These are phyloP conservation scores for Magnusiomyces paraingens DNA, from an alignment of 1,139 yeast species.

Conservation along the genomic window DNA sequence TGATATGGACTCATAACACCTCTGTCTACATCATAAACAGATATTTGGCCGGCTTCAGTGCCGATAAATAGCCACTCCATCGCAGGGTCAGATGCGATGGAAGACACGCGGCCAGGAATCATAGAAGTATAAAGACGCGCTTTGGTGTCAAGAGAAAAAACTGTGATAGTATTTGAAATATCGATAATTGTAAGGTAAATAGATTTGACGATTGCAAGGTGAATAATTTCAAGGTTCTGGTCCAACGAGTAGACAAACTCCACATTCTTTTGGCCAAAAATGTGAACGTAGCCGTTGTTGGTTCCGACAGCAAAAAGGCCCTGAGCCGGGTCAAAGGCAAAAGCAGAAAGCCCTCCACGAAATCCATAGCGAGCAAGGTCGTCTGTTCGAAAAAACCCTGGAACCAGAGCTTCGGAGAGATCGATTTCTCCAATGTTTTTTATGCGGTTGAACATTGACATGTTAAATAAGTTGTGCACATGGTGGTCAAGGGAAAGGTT, in stretches of 20 bases:
- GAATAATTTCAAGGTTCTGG: constrained; percentile 42
- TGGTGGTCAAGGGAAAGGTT: no score
- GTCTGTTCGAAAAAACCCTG: constrained; percentile 32
- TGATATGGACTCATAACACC: constrained; percentile 59
- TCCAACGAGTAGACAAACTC: constrained; percentile 50
- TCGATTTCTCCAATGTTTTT: constrained; percentile 33
- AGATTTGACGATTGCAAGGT: constrained; percentile 67
- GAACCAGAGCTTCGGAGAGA: constrained; percentile 32
- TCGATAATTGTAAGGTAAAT: constrained; percentile 70
- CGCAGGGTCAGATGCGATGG: constrained; percentile 74
- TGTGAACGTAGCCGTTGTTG: constrained; percentile 58
- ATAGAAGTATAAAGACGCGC: constrained; percentile 46
- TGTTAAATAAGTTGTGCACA: not conserved
- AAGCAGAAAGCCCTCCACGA: constrained; percentile 50
- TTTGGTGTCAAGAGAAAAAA: constrained; percentile 64
- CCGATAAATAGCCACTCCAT: constrained; percentile 85
- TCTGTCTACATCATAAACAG: constrained; percentile 81
- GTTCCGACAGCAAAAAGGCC: constrained; percentile 80
- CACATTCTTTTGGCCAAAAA: constrained; percentile 80
- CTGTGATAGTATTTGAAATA: constrained; percentile 47
- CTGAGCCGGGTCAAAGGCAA: constrained; percentile 85
- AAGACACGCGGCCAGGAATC: constrained; percentile 55
- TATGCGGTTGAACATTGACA: constrained; percentile 40
- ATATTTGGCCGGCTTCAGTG: constrained; percentile 62
- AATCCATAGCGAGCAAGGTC: constrained; percentile 48